Evolutionary conservation across 306 rosid species (phyloP), one percentile per base, ranked within the genome.

Genomic region (Pachyrhizus erosus): DNA sequence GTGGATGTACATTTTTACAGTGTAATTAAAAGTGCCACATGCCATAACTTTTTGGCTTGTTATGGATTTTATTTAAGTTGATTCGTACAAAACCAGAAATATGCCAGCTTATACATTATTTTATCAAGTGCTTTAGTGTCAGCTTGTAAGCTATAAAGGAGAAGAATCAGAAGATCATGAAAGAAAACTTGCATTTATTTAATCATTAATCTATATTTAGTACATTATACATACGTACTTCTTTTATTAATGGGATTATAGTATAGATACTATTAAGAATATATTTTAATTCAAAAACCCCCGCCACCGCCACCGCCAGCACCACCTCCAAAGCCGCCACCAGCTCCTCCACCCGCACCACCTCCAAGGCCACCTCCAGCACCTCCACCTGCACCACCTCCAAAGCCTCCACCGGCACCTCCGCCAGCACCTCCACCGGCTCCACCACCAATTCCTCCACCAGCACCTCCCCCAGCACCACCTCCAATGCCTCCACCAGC

Each of bases 401-500:
- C 66, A 9, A 12, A 61, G 1, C 87, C 89, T 0, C 73, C 81
- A 0, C 84, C 90, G 1, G 18, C 73, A 0, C 86, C 90, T 0
- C 86, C 93, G 1, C 86, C 91, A 0, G 40, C 68, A 0, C 49
- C 75, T 0, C 85, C 85, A 0, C 82, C 86, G 0, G 43, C 79
- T 0, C 46, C 85, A 0, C 62, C 80, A 2, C 57, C 51, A 5
- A 23, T 26, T 0, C 71, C 85, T 0, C 62, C 76, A 0, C 66
- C 78, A 0, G 21, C 62, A 0, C 66, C 77, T 0, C 68, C 73
- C 0, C 9, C 70, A 0, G 29, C 87, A 0, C 67, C 67, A 0
- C 67, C 67, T 0, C 67, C 67, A 0, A 1, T 0, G 0, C 67
- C 67, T 0, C 37, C 67, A 5, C 67, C 67, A 0, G 6, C n/a